phyloP scores from a whole-genome alignment of 140 eudicot species.

The Cichorium intybus region DNA sequence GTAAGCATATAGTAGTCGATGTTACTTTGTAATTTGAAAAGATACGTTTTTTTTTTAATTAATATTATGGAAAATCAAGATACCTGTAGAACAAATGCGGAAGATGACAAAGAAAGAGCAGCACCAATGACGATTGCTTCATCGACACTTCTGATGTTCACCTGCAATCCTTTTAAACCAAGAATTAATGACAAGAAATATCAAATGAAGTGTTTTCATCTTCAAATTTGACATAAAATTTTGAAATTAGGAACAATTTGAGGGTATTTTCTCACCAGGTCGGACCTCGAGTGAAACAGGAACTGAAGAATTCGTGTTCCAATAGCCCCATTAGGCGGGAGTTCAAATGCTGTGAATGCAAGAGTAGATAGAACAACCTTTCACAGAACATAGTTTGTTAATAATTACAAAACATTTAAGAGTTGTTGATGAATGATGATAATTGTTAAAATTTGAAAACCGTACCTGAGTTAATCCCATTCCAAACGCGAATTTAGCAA shows the following conservation, averaged over 20 bases:
- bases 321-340: constrained; percentile 93
- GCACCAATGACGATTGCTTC: constrained; percentile 96
- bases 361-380: constrained; percentile 86
- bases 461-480: constrained; percentile 89
- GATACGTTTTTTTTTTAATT: neutral
- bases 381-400: constrained; percentile 19
- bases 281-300: constrained; percentile 90
- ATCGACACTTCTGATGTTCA: constrained; percentile 88
- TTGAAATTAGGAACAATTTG: neutral
- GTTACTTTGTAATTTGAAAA: too few relatives aligned
- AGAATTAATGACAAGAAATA: constrained; percentile 10
- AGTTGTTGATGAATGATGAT: neutral
- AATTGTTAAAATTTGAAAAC: neutral
- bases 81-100: constrained; percentile 98
- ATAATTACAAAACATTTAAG: neutral
- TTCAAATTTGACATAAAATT: neutral
- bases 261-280: constrained; percentile 56
- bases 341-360: constrained; percentile 98
- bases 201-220: neutral
- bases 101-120: constrained; percentile 92
- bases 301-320: constrained; percentile 87
- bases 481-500: constrained; percentile 94
- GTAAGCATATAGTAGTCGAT: constrained; percentile 32
- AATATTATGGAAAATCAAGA: neutral
- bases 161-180: constrained; percentile 48